Base-by-base conservation (phyloP, 495 filamentous ascomycete species). In the Penicillium arizonense region DNA sequence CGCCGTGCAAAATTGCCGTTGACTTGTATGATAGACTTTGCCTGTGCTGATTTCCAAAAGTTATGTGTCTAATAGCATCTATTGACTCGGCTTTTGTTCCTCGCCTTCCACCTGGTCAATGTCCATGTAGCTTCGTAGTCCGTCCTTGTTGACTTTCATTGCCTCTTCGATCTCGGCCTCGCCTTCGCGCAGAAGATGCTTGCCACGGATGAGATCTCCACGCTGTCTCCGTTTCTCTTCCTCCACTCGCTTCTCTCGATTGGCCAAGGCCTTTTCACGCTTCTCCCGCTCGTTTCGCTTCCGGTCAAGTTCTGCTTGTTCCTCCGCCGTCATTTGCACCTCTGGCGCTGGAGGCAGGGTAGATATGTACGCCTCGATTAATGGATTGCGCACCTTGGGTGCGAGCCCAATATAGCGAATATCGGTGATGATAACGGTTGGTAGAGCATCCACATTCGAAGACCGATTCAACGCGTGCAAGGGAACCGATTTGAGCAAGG, bases 371-470 rank as follows among this genome's bases (percentile, higher is more conserved):
- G 82, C 79, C 63, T 88, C 82, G 16, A 96, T 78, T 8, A 98
- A 74, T 10, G 83, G 77, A 62, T 96, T 85, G 8, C 94, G 82
- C 11, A 78, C 72, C 24, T 82, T 76, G 0, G 83, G 67, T n/a
- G 87, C 75, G 8, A 96, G 75, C n/a, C 87, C 83, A 45, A 96
- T 87, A 59, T 87, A 97, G 43, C 89, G 83, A 14, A 96, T 62
- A 69, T 97, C 91, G 1, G 82, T 77, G 8, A 92, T 71, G 3
- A 98, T 68, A 18, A 77, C 62, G 2, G 83, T 59, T 3, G 95
- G 92, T 1, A 97, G 80, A 28, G 80, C 69, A 34, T 82, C 78
- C 0, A 82, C 57, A 10, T 78, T 80, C 1, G 87, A 85, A 3
- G 80, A 80, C 18, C 80, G 81, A 63, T 96, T 88, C 4, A 96